Evolutionary conservation across 345 rosid genomes (phyloP), one percentile per base, ranked within the genome.

Genomic region (Citrus medica): DNA sequence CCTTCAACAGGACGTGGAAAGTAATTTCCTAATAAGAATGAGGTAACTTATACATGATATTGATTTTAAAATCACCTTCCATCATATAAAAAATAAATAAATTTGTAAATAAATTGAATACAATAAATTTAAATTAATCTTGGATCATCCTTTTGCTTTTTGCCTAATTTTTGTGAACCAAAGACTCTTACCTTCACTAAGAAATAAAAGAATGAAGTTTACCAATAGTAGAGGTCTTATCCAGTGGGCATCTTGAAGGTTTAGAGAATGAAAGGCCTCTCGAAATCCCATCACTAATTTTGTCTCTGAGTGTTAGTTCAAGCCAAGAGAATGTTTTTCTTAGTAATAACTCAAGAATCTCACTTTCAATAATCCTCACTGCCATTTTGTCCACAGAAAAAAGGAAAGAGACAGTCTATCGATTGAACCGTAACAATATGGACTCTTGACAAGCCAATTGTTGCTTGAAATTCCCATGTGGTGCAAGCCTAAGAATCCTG

Each of bases 231-330:
- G 90, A 87, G 48, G 76, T 77, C 70, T 62, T 62, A 35, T 81
- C 84, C 21, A 80, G 76, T 21, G 84, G 79, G 55, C 86, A 84
- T 71, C 67, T n/a, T 78, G 0, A 66, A 86, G 17, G 40, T 86
- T 83, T 79, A 92, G 76, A 9, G 87, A 90, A 6, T 83, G 89
- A 64, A 90, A 84, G 46, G 92, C 96, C 67, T 73, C 85, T 71
- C 83, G 81, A 14, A 89, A 84, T 59, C 86, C 87, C 93, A 88
- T 83, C 76, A 61, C 16, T 76, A 46, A 56, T 74, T 69, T 40
- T n/a, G 71, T 59, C 67, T 48, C 46, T 42, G 61, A 30, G 48
- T 46, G 58, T 9, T 60, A 74, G 7, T 21, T 13, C 9, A 60
- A 7, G 30, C 4, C 61, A 13, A 19, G 7, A 25, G 19, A 4